Evolutionary conservation across 345 rosid species (phyloP), one percentile per base, ranked within the genome.

Genomic region (Lenwebbia sp.): DNA sequence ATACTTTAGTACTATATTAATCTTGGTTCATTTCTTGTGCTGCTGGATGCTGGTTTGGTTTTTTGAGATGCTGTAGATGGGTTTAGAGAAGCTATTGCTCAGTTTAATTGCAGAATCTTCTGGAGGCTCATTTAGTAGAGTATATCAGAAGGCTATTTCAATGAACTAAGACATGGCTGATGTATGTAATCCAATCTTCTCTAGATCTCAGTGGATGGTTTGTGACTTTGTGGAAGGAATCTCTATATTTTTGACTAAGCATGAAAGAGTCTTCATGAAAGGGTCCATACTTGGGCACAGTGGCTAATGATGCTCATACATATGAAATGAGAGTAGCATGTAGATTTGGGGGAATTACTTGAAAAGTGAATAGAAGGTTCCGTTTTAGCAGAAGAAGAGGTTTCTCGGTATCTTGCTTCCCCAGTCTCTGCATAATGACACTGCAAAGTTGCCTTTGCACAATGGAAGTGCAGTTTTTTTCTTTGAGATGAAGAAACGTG

Each of bases 1-100:
- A 37, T 70, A 5, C 41, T 33, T 70, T 70, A 33, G 78, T 19
- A 9, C 26, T 70, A 19, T 70, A 70, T 70, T 70, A 37, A 70
- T 70, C 7, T 10, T 17, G 81, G 81, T 88, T 87, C 82, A 88
- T 78, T 87, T 90, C 41, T 82, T 92, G 86, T 85, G 70, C 83
- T 88, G 82, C 5, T 85, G 92, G 91, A 74, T 87, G 92, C 90
- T 89, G 89, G 87, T 87, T 83, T 89, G 89, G 83, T 84, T 81
- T 86, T 91, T 89, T 91, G 92, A 92, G 91, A 92, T 92, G 90
- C 88, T 62, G 84, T 93, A 87, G 90, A 88, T 86, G 89, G 92
- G 86, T 70, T 87, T 89, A 92, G 95, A 87, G 91, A 86, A 87
- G 65, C 87, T 81, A 90, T 85, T 90, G 92, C 88, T 90, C 91